Base-by-base conservation (phyloP, 805 yeast species). In the Candida piceae region DNA sequence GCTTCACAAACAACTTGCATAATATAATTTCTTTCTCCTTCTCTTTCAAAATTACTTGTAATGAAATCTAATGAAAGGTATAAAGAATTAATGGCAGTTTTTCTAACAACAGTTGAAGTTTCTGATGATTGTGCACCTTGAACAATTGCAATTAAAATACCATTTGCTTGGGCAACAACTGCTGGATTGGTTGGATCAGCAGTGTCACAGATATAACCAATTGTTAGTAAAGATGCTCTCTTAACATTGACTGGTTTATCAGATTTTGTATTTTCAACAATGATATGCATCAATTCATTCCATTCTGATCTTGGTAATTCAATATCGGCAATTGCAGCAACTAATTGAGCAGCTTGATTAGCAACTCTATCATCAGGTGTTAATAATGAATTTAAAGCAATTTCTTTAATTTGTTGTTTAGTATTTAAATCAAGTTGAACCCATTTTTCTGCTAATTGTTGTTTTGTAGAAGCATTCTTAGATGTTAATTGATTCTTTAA, bases 1-100 rank as follows among this genome's bases (percentile, higher is more conserved):
- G 97, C 96, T 64, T 93, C 97, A 66, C 98, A 93, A 12, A 93
- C 97, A 29, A 93, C 97, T 69, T 88, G 96, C 98, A 93, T 93
- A 60, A 93, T 84, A 63, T 84, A 88, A 60, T 93, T 89, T 57
- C 98, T 78, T 69, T 93, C 98, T 42, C 93, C 94, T 57, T 90
- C 97, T 41, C 84, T 75, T 50, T 80, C 88, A 69, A 93, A 93
- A 64, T 93, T 93, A 53, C 71, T 74, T 43, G 83, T 78, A 63
- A 93, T 87, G 61, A 90, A 93, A 48, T 82, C 94, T 50, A 93
- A 73, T 21, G 97, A 88, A 64, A 84, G 84, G 30, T 84, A 94
- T 44, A 93, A 74, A 2, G 98, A 96, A 56, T 84, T 84, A 49
- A 93, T 70, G 2, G 98, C 98, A 5, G 97, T 84, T 46, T 86